These are phyloP conservation scores for Fusarium mangiferae DNA, from an alignment of 2,329 filamentous ascomycete genomes.

Conservation along the genomic window DNA sequence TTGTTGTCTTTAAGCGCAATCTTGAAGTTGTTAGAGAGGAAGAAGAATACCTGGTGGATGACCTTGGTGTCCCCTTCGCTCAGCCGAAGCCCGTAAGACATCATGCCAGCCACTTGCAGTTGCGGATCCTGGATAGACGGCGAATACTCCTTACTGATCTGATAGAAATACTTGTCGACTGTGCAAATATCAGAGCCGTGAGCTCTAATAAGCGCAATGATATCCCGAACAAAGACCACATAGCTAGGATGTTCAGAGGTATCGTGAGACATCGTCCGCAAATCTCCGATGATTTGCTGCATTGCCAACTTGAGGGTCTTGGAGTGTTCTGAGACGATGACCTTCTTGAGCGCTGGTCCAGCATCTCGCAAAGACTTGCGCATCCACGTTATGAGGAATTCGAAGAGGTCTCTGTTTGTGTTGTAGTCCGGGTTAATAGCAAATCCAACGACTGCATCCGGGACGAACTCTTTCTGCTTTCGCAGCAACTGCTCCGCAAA, in stretches of 20 bases:
- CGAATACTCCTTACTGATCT: conserved; percentile 65
- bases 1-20: conserved; percentile 61
- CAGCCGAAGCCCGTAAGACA: conserved; percentile 66
- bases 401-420: conserved; percentile 61
- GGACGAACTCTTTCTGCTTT: conserved; percentile 56
- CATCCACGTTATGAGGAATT: conserved; percentile 61
- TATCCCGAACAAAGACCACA: conserved; percentile 61
- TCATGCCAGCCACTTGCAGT: conserved; percentile 64
- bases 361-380: conserved; percentile 57
- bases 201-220: conserved; percentile 65
- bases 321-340: conserved; percentile 54
- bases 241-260: conserved; percentile 58
- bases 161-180: conserved; percentile 66
- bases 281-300: conserved; percentile 64
- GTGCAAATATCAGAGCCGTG: conserved; percentile 64
- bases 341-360: conserved; percentile 48
- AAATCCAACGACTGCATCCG: conserved; percentile 51
- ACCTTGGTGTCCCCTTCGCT: conserved; percentile 62
- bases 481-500: conserved; percentile 59
- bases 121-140: conserved; percentile 66
- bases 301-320: conserved; percentile 59
- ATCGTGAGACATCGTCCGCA: conserved; percentile 52
- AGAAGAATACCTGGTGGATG: conserved; percentile 63
- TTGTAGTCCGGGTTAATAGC: conserved; percentile 58
- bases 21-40: conserved; percentile 68